Evolutionary conservation across 2,329 filamentous ascomycete species (phyloP), one percentile per base, ranked within the genome.

Genomic region (Neonectria ditissima): DNA sequence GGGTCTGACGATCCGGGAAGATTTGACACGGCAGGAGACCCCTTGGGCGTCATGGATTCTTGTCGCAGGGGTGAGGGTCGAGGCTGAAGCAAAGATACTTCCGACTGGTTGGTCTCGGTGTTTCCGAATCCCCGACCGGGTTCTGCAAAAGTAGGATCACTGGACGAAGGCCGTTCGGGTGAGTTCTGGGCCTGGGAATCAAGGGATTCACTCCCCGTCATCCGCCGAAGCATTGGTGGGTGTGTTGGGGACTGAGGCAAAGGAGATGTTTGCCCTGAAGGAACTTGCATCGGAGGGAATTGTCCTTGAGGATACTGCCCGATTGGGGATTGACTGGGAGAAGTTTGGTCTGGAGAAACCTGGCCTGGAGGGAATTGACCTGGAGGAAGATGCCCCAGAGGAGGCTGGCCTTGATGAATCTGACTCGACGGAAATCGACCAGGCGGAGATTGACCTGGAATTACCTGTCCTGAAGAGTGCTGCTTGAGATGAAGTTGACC

Each of bases 161-260:
- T 55, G 1, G 71, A 62, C 4, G 59, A 62, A 24, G 68, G 62
- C n/a, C 47, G 62, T 14, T 62, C 63, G 16, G 55, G 37, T 20
- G 65, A 62, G 20, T 47, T 47, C 8, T 69, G 65, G 39, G 63
- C 47, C 26, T 69, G 69, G 8, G 28, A 53, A 13, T 73, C 69
- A 5, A 65, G 41, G 6, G 69, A 61, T 22, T 53, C 45, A 32
- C 32, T 65, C 7, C 62, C 66, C 6, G 63, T 67, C 58, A 65
- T 68, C 26, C 68, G 69, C 24, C 67, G 68, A 6, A 62, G 18
- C 45, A 63, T 65, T n/a, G 59, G 50, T 10, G 65, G 51, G 14
- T 62, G 66, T n/a, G 51, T 28, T 28, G 37, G 34, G 5, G 51
- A 37, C 4, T 60, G 61, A 28, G 37, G 14, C 3, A 45, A 43